phyloP scores from a whole-genome alignment of 768 basidiomycete species.

The Auricularia sp. region DNA sequence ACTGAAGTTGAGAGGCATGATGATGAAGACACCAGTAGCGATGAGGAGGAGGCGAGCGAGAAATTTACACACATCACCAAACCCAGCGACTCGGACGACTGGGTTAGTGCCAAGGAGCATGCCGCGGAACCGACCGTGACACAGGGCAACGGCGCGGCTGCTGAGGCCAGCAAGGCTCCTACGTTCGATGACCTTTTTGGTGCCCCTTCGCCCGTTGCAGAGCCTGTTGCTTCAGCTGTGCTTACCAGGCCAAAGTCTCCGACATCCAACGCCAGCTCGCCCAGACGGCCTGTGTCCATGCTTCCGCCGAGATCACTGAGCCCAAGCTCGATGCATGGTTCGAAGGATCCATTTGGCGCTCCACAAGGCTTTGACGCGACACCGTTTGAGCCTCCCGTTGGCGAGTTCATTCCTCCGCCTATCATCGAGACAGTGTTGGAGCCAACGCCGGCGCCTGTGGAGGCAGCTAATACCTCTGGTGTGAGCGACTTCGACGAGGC shows the following conservation, averaged over 20 bases:
- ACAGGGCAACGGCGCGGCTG: constrained; percentile 1
- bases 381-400: constrained; percentile 3
- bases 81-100: neutral
- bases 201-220: constrained; percentile 4
- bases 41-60: constrained; percentile 9
- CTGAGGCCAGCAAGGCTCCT: constrained; percentile 1
- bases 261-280: neutral
- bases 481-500: constrained; percentile 69
- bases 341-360: constrained; percentile 51
- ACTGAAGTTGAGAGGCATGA: constrained; percentile 19
- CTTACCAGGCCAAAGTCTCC: constrained; percentile 6
- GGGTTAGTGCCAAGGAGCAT: neutral
- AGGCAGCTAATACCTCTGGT: constrained; percentile 10
- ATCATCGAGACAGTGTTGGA: constrained; percentile 7
- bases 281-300: neutral
- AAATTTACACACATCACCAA: neutral
- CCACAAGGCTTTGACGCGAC: constrained; percentile 36
- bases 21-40: constrained; percentile 14
- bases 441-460: neutral
- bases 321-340: constrained; percentile 3
- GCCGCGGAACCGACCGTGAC: neutral
- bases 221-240: constrained; percentile 14
- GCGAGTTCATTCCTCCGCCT: constrained; percentile 5
- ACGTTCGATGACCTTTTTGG: constrained; percentile 3
- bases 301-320: neutral